Conservation (phyloP, 108 stramenopile species). For the Pseudonitzschia pungens region DNA sequence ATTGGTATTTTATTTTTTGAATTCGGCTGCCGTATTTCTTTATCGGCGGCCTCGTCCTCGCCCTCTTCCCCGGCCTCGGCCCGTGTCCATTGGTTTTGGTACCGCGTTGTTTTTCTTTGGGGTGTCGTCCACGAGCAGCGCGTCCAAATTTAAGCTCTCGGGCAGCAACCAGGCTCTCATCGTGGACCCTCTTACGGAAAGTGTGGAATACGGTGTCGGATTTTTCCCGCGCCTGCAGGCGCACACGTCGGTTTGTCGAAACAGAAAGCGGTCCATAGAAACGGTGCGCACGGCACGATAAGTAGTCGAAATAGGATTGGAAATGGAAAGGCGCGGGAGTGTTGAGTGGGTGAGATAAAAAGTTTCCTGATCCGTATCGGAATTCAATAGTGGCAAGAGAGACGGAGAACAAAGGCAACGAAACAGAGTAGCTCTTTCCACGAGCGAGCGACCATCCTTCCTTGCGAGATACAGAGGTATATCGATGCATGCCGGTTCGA, state of each 20-base stretch:
- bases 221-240: constrained; percentile 80
- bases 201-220: constrained; percentile 87
- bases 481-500: neutral
- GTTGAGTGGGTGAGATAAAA: neutral
- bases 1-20: neutral
- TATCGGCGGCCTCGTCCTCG: constrained; percentile 65
- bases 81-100: constrained; percentile 34
- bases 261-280: neutral
- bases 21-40: neutral
- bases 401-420: neutral
- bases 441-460: neutral
- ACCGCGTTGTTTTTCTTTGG: constrained; percentile 69
- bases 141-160: constrained; percentile 96
- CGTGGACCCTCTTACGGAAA: constrained; percentile 93
- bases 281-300: constrained; percentile 1
- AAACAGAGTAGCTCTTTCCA: neutral
- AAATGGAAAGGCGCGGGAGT: neutral
- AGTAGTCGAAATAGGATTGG: neutral
- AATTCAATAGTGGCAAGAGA: neutral
- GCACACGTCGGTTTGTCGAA: neutral
- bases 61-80: constrained; percentile 54
- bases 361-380: neutral
- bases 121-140: constrained; percentile 94
- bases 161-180: constrained; percentile 95
- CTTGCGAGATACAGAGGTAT: too few species aligned